These are phyloP conservation scores for Chaetomiaceae sp. DNA, from an alignment of 2,329 filamentous ascomycete genomes.

Conservation along the genomic window DNA sequence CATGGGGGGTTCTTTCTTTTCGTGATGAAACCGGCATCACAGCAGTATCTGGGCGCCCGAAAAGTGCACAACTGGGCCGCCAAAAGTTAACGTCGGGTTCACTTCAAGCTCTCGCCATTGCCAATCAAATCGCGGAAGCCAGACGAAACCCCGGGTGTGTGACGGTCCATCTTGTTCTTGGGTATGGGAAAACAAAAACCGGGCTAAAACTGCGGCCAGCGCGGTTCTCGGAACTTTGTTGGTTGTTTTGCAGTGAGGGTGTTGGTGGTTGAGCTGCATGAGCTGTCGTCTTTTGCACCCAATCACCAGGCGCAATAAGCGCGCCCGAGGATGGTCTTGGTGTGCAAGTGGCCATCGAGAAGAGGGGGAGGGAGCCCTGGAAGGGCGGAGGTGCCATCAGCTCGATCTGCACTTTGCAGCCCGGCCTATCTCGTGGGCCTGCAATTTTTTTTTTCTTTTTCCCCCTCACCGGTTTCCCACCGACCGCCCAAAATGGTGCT, in stretches of 20 bases:
- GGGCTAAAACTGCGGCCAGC: neutral
- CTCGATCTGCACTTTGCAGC: neutral
- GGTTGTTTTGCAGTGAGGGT: conserved; percentile 1
- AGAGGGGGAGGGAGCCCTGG: too few species aligned
- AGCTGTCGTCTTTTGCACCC: neutral
- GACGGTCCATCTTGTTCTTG: too few species aligned
- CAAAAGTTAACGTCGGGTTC: too few species aligned
- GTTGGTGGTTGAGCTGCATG: conserved; percentile 9
- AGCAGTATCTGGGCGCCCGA: too few species aligned
- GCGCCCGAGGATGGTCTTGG: conserved; percentile 1
- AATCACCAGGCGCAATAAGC: conserved; percentile 14
- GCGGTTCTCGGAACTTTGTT: conserved; percentile 5
- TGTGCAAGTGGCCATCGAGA: neutral
- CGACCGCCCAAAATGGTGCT: too few species aligned
- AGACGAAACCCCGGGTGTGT: too few species aligned
- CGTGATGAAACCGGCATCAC: neutral
- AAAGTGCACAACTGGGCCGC: too few species aligned
- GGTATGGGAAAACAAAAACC: too few species aligned
- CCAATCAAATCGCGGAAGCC: too few species aligned
- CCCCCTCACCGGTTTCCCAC: too few species aligned
- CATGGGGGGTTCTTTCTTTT: neutral
- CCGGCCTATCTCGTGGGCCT: neutral
- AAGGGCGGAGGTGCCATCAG: neutral
- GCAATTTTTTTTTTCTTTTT: neutral
- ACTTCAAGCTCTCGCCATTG: too few species aligned